Evolutionary conservation across 2,329 filamentous ascomycete species (phyloP).

Genomic region (Talaromyces sp.): DNA sequence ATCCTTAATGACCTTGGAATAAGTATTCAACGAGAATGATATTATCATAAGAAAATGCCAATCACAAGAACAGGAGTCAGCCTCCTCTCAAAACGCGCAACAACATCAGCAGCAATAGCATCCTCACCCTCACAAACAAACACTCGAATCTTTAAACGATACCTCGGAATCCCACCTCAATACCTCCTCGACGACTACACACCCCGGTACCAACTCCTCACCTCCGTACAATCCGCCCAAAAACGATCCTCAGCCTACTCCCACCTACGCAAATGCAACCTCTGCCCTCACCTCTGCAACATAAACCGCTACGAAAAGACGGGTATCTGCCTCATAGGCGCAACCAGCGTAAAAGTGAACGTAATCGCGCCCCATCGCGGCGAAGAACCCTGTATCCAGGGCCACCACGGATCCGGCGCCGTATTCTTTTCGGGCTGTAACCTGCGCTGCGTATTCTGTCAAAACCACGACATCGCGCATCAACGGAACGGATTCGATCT

Average conservation of each 20-base stretch:
- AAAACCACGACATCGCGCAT: conserved; percentile 80
- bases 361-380: conserved; percentile 83
- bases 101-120: background rate
- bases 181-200: conserved; percentile 72
- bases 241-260: conserved; percentile 70
- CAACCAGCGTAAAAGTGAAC: conserved; percentile 69
- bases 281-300: conserved; percentile 71
- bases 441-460: conserved; percentile 67
- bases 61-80: background rate
- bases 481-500: conserved; percentile 75
- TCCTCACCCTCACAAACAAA: background rate
- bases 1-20: no score
- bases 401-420: conserved; percentile 71
- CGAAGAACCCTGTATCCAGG: conserved; percentile 78
- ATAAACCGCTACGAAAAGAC: conserved; percentile 77
- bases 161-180: conserved; percentile 52
- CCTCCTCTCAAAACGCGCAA: background rate
- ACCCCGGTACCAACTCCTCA: conserved; percentile 65
- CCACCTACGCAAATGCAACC: conserved; percentile 72
- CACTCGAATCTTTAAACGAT: conserved; percentile 23
- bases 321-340: conserved; percentile 71
- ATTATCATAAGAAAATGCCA: background rate
- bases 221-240: conserved; percentile 62
- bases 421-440: conserved; percentile 80
- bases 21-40: background rate